Evolutionary conservation across 2,329 filamentous ascomycete species (phyloP), one percentile per base, ranked within the genome.

Genomic region (Ophiocordyceps camponoti-saundersi): DNA sequence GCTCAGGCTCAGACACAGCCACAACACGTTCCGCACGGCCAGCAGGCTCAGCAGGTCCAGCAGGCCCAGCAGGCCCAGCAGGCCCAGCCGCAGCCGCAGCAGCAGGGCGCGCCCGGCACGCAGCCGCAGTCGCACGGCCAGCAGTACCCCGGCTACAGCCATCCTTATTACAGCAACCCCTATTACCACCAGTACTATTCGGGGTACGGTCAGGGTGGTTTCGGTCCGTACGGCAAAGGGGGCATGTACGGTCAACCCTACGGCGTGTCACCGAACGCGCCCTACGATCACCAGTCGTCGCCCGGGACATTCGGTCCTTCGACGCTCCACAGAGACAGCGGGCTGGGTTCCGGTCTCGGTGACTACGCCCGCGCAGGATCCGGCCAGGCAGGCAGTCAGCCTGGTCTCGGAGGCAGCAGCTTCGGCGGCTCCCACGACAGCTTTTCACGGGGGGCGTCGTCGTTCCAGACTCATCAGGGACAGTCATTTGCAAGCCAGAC

Each of bases 151-250:
- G 71, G 70, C 53, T 69, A 68, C 56, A 69, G 61, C 54, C 74
- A 78, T 55, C 74, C 74, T 2, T 81, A 81, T 62, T 80, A 73
- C 55, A 68, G 65, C 53, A 79, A 72, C 61, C 76, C 76, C 2
- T 80, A 79, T 60, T 82, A 82, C 55, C 67, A 72, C 50, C 69
- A 74, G 49, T 81, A 80, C 61, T 74, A 71, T 55, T 71, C 73
- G 46, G 68, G 66, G 42, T 77, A 75, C 51, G 66, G 66, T 46
- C 72, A 76, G 56, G 71, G 67, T 46, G 71, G 65, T 30, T 77
- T 65, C 47, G 67, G 60, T 6, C 73, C 74, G 2, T 79, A 78
- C 51, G 62, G 69, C 51, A 79, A 78, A 65, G 70, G 64, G 34
- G 65, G 65, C 49, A 64, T 72, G 53, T 79, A 79, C 51, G 70